Evolutionary conservation across 768 basidiomycete species (phyloP), one percentile per base, ranked within the genome.

Genomic region (Infundibulicybe gibba): DNA sequence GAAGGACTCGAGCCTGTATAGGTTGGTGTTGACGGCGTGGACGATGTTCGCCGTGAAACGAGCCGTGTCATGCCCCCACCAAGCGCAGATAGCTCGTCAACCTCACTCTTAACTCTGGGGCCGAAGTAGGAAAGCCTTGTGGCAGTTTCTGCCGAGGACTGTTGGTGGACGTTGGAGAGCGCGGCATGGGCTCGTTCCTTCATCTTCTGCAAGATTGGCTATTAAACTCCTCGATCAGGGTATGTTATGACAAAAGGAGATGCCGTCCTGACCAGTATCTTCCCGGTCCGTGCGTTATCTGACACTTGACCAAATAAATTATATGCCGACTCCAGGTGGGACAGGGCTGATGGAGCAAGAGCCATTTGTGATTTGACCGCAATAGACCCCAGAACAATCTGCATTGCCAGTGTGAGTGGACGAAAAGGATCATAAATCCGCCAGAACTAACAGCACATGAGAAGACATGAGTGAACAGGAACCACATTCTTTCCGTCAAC

Each of bases 361-460:
- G 77, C 77, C 77, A 85, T 80, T 34, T 70, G 71, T 8, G 81
- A 73, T 51, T 85, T 85, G 21, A 76, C 72, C 1, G 83, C 80
- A 44, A 87, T 85, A 5, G 82, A 79, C 14, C 84, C 84, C 40
- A 87, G 66, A 1, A 86, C 83, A 52, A 87, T 82, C 85, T 87
- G 43, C 17, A 43, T 15, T 41, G 19, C 31, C 25, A 30, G 45
- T 46, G 37, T 32, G 12, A 56, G 43, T 30, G 35, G 25, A 19
- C 12, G n/a, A 25, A 41, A 33, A 50, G 31, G 37, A 25, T 20
- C 40, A n/a, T 19, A 47, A 45, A 34, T 19, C 31, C 14, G 19
- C 16, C 31, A 40, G 45, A 30, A 63, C 78, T 55, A 61, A 85
- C 85, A 32, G 81, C 72, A 57, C 83, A 85, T 4, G 81, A 86